These are phyloP conservation scores for Arthrobotrys pseudoclavata DNA, from an alignment of 2,329 filamentous ascomycete genomes.

Conservation along the genomic window DNA sequence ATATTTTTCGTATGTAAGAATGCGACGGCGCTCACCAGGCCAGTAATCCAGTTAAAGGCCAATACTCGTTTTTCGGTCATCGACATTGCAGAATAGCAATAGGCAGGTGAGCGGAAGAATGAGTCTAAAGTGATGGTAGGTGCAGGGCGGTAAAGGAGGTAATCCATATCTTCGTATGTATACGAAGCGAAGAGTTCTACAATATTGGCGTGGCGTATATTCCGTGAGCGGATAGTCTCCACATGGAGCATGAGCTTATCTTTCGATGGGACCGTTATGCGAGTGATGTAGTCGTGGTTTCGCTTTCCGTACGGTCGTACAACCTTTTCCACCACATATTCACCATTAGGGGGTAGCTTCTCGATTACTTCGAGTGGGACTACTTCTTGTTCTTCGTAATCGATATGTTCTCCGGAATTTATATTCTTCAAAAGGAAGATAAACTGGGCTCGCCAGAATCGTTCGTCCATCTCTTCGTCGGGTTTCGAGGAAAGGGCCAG, in stretches of 20 bases:
- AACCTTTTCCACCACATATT: conserved; percentile 47
- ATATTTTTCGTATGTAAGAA: conserved; percentile 76
- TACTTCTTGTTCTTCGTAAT: conserved; percentile 77
- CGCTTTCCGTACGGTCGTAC: conserved; percentile 54
- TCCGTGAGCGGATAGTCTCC: conserved; percentile 51
- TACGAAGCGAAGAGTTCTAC: conserved; percentile 80
- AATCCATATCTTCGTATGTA: conserved; percentile 74
- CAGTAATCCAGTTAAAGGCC: conserved; percentile 81
- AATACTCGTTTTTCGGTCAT: conserved; percentile 74
- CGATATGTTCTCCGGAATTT: conserved; percentile 73
- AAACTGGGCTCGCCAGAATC: conserved; percentile 79
- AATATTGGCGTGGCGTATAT: conserved; percentile 77
- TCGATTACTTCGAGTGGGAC: conserved; percentile 78
- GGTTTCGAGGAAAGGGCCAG: conserved; percentile 76
- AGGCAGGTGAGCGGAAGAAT: conserved; percentile 76
- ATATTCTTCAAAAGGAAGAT: conserved; percentile 76
- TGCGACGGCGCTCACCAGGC: conserved; percentile 77
- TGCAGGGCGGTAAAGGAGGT: conserved; percentile 76
- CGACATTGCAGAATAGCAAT: conserved; percentile 74
- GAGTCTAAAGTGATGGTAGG: conserved; percentile 77
- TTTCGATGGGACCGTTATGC: conserved; percentile 42
- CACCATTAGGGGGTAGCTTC: conserved; percentile 50
- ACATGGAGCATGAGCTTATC: conserved; percentile 48
- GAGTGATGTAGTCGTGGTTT: conserved; percentile 44
- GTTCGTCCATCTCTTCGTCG: conserved; percentile 70